Conservation (phyloP, 2,329 filamentous ascomycete genomes). For the Colletotrichum echinochloae region DNA sequence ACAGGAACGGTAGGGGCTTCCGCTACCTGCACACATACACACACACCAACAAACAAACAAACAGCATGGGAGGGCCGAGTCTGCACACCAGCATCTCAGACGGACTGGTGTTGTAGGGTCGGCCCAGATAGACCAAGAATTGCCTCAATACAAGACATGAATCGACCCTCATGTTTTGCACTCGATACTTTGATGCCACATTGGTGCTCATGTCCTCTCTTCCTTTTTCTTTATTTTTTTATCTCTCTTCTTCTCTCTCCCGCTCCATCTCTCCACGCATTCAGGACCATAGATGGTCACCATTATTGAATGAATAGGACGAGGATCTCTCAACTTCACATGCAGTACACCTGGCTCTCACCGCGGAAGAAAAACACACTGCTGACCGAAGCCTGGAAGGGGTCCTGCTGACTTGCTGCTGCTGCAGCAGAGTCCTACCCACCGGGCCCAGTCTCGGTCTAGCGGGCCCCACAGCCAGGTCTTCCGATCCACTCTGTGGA, state of each 20-base stretch:
- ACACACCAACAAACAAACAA: neutral
- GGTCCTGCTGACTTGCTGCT: neutral
- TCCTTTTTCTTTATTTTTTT: too few species aligned
- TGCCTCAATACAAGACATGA: constrained; percentile 6
- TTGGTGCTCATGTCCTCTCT: too few species aligned
- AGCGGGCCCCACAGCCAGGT: neutral
- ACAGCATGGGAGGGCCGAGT: constrained; percentile 11
- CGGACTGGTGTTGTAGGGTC: neutral
- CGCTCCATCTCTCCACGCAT: neutral
- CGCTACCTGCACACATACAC: neutral
- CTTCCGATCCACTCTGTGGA: neutral
- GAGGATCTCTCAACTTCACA: neutral
- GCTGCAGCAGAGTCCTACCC: constrained; percentile 2
- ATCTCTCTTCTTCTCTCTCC: too few species aligned
- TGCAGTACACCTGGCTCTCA: neutral
- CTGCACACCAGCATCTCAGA: neutral
- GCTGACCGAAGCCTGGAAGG: neutral
- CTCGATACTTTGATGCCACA: neutral
- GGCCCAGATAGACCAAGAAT: constrained; percentile 11
- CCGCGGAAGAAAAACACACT: neutral
- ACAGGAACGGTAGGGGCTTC: constrained; percentile 2
- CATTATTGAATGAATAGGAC: neutral
- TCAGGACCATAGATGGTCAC: neutral
- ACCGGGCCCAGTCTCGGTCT: neutral
- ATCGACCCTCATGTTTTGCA: neutral